Evolutionary conservation across 2,329 filamentous ascomycete species (phyloP), one percentile per base, ranked within the genome.

Genomic region (Blastomyces gilchristii): DNA sequence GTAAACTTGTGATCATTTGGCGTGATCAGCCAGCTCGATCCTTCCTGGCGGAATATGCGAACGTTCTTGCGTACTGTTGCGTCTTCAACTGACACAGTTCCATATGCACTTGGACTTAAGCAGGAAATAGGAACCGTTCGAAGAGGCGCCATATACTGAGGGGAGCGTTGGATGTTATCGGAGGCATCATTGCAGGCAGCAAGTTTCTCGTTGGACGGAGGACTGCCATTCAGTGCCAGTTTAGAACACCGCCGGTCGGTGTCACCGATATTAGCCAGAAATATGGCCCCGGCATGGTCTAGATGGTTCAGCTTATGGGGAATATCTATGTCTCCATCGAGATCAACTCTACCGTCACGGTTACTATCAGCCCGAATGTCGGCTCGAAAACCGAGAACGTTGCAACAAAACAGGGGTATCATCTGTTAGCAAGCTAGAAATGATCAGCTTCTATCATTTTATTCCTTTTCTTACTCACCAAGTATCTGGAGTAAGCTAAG

Each of bases 211-310:
- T 72, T 68, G 59, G 64, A 63, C 34, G 62, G 18, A 57, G 58
- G 49, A 57, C 67, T 34, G 18, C 66, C 25, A 37, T 64, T 53
- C 64, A 66, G 25, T 43, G 61, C 61, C 14, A 39, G 8, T 45
- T 62, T 63, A 0, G 71, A 70, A 65, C 75, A 77, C 6, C 74
- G 72, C 5, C 63, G 52, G 57, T 68, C 56, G 2, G 69, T 71
- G 62, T 77, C 74, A 11, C 69, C 73, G 22, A 77, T 73, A 62
- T 75, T 75, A n/a, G 75, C 68, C 0, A 77, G 68, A 59, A 77
- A 74, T 31, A 76, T 68, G n/a, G 74, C 74, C 7, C 74, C 74
- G 1, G 61, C 63, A 0, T 57, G 31, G 0, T 62, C 5, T 0
- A 70, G 70, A 72, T 71, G 73, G 0, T 43, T 47, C 0, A 62